Percentiles rank a stretch among this genome's conserved stretches.
These are phyloP conservation scores for Bacterosira constricta DNA, from an alignment of 108 stramenopile species.

Conservation along the genomic window DNA sequence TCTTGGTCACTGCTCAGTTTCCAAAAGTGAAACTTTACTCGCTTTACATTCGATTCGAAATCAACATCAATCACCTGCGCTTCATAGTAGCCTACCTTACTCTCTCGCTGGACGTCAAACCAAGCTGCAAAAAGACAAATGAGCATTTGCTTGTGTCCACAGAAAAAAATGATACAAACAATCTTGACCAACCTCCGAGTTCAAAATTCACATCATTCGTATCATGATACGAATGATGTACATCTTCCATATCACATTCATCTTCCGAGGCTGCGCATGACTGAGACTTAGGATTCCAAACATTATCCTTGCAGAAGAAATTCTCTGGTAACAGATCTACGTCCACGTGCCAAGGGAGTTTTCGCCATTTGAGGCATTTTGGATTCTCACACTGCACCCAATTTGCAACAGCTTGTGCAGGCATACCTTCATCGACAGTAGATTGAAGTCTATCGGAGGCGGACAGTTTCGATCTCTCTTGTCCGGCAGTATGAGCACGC, in stretches of 20 bases:
- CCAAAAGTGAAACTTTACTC: constrained; percentile 76
- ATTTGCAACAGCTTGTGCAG: constrained; percentile 86
- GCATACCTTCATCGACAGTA: constrained; percentile 82
- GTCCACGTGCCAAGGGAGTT: constrained; percentile 88
- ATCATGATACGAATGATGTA: constrained; percentile 42
- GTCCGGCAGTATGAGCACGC: constrained; percentile 10
- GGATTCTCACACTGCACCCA: constrained; percentile 95
- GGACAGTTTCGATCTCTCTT: constrained; percentile 25
- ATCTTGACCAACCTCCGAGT: constrained; percentile 34
- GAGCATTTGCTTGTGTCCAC: neutral
- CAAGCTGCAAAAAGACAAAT: constrained; percentile 47
- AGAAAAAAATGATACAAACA: constrained; percentile 1
- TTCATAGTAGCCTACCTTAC: constrained; percentile 56
- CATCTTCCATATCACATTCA: constrained; percentile 78
- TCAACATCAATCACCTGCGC: constrained; percentile 71
- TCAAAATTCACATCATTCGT: constrained; percentile 40
- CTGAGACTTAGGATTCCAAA: constrained; percentile 69
- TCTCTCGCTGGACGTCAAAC: constrained; percentile 79
- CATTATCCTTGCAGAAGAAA: constrained; percentile 87
- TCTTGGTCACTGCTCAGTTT: constrained; percentile 54
- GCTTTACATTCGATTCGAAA: constrained; percentile 52
- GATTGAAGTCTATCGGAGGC: constrained; percentile 63
- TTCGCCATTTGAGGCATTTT: constrained; percentile 88
- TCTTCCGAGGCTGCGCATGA: constrained; percentile 83
- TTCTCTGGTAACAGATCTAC: constrained; percentile 79